Evolutionary conservation across 2,329 filamentous ascomycete species (phyloP), one percentile per base, ranked within the genome.

Genomic region (Thelonectria discophora): DNA sequence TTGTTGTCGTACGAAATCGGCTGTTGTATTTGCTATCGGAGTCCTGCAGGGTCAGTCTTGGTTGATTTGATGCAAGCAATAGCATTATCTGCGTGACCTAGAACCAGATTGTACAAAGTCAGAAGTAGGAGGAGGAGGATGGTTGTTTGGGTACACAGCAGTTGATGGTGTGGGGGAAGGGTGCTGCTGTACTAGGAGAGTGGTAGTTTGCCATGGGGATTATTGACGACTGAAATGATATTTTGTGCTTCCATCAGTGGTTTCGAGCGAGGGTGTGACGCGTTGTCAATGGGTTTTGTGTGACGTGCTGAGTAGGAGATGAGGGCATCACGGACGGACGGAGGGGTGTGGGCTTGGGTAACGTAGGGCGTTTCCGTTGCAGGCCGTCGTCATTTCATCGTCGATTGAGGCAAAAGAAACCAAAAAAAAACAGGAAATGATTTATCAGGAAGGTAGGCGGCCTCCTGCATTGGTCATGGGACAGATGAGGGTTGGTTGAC

Each of bases 171-270:
- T 62, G n/a, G n/a, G n/a, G n/a, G n/a, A n/a, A n/a, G n/a, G n/a
- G n/a, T n/a, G n/a, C n/a, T n/a, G 65, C 55, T 69, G 68, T 64
- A 52, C 59, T 45, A 58, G 55, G 54, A 47, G 5, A 34, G n/a
- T n/a, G 46, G 58, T 58, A 57, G 60, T 69, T 64, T 45, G 51
- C 39, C 27, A 27, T 46, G 58, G 58, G 52, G 42, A 58, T 58
- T 64, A 65, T 63, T 72, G 67, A 72, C 64, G 70, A 72, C 50
- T 72, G 68, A n/a, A 72, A 72, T 72, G 70, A 72, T 49, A 71
- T 4, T 62, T 66, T 67, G 27, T 55, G 59, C 63, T 66, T n/a
- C n/a, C n/a, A n/a, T 57, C 59, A 66, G 58, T 58, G 49, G 34
- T 17, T 21, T n/a, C 20, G 50, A 18, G 6, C 42, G 20, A 20